Base-by-base conservation (phyloP, 1,284 basidiomycete genomes). In the Cutaneotrichosporon mucoides region DNA sequence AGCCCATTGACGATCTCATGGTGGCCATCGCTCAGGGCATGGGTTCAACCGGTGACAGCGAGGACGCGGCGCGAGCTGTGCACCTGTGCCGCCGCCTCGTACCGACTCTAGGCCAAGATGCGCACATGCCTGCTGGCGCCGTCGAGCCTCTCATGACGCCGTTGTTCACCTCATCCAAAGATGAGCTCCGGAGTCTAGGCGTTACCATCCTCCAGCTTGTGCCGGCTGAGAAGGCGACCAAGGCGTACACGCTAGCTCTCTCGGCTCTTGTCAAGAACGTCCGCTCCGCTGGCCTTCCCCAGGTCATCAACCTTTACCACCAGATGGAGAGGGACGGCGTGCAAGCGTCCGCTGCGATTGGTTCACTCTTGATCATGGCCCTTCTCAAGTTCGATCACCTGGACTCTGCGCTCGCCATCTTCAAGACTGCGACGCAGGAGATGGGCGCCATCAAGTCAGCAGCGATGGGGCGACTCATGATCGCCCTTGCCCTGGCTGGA, bases 391-490 rank as follows among this genome's bases (percentile, higher is more conserved):
- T 56, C n/a, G 57, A 54, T 0, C 44, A 68, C 7, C 45, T 69
- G 3, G 64, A 69, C 9, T 37, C 55, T 3, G 69, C 69, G 0
- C 40, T 69, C 1, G 49, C 60, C 1, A 37, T 68, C 4, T 68
- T 72, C 53, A n/a, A 58, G 9, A 60, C 64, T 9, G 62, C 59
- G 2, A 52, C 61, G 1, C 37, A 59, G 15, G n/a, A 42, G 9
- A 33, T 37, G 4, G 37, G 62, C 5, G 42, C 53, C 1, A 43
- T 69, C 15, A 68, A 65, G 43, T 70, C 72, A 2, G 52, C 48
- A 38, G 60, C 63, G 1, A 61, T 72, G 9, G 69, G 71, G 10
- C 53, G 65, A 13, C 57, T 76, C 8, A 73, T 76, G 68, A 55
- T 68, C 13, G 57, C 58, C 37, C 64, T 75, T 2, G 66, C 66